phyloP scores from a whole-genome alignment of 176 grass and related monocot genomes.

The Elymus sibiricus region DNA sequence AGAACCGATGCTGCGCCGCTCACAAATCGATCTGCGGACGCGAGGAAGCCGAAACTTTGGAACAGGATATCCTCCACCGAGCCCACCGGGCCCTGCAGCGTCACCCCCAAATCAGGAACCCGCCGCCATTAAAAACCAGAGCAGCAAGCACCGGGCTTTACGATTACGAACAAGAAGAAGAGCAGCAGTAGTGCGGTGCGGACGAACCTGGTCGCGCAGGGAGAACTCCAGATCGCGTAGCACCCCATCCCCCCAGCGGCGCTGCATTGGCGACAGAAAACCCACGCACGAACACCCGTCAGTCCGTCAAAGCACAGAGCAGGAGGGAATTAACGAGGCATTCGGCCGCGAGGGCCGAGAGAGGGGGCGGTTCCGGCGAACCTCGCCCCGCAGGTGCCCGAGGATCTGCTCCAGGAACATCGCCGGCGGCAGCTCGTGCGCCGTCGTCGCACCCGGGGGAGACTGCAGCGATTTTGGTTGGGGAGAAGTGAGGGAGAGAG shows the following conservation, averaged over 20 bases:
- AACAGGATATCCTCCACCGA: background rate
- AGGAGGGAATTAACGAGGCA: background rate
- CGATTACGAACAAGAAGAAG: background rate
- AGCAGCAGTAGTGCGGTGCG: background rate
- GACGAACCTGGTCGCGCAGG: background rate
- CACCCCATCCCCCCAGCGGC: background rate
- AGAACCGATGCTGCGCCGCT: background rate
- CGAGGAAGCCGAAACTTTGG: background rate
- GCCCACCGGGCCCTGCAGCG: background rate
- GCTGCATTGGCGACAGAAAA: background rate
- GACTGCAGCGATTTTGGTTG: background rate
- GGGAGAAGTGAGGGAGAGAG: background rate
- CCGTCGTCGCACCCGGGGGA: background rate
- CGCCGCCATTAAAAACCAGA: background rate
- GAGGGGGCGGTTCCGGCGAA: background rate
- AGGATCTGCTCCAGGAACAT: background rate
- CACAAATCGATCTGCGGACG: background rate
- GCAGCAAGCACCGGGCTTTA: too few relatives aligned
- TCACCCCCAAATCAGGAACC: background rate
- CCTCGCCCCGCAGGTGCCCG: background rate
- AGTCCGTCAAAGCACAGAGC: background rate
- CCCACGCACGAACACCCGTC: background rate
- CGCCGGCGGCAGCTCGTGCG: background rate
- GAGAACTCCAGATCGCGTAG: background rate
- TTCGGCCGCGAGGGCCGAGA: background rate